phyloP scores from a whole-genome alignment of 192 early-diverging fungal genomes.

The Backusella morwellensis region DNA sequence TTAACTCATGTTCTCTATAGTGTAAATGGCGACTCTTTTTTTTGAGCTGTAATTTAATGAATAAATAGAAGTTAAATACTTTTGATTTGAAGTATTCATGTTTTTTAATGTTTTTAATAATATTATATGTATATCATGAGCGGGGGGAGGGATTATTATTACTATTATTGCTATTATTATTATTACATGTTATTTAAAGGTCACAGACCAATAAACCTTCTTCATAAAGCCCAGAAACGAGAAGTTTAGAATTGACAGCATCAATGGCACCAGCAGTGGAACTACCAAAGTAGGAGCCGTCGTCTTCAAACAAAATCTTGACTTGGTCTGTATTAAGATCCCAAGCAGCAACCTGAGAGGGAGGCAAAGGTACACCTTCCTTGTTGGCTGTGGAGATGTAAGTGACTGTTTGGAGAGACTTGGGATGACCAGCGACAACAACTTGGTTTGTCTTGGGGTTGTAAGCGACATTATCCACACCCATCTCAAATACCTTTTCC shows the following conservation, averaged over 20 bases:
- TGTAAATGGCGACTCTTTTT: background rate
- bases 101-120: background rate
- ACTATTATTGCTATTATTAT: background rate
- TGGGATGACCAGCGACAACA: conserved; percentile 31
- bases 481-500: conserved; percentile 14
- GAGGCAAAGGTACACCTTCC: background rate
- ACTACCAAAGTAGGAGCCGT: conserved; percentile 13
- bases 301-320: conserved; percentile 15
- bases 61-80: conserved; percentile 6
- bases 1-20: background rate
- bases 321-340: background rate
- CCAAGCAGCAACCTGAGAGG: conserved; percentile 19
- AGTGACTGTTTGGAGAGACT: conserved; percentile 2
- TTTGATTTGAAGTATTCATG: background rate
- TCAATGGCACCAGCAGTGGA: conserved; percentile 18
- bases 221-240: conserved; percentile 21
- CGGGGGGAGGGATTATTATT: background rate
- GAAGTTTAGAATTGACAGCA: conserved; percentile 5
- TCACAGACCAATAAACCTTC: conserved; percentile 16
- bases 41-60: background rate
- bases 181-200: background rate
- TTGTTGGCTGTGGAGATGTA: conserved; percentile 10
- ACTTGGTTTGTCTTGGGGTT: conserved; percentile 17
- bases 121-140: background rate
- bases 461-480: conserved; percentile 26